These are phyloP conservation scores for Musa acuminata DNA, from an alignment of 176 grass and related monocot species.

Conservation along the genomic window DNA sequence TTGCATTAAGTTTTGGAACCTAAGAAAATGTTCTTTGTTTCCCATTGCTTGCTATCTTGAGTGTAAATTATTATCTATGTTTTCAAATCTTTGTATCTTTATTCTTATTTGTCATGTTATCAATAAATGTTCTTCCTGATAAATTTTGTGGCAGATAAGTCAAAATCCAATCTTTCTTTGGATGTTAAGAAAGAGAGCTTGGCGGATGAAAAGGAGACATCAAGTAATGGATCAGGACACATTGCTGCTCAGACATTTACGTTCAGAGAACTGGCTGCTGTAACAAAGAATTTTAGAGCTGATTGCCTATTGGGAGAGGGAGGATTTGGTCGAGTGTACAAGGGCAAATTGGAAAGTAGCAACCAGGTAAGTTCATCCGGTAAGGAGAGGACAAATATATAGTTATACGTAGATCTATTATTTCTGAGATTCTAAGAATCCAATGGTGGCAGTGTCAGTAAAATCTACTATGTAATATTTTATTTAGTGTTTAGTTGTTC, in stretches of 20 bases:
- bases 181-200: neutral
- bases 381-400: neutral
- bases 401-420: too few species aligned
- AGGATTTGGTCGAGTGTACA: constrained; percentile 65
- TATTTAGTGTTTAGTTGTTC: too few species aligned
- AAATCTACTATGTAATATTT: too few species aligned
- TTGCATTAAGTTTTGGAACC: neutral
- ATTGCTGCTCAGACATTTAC: constrained; percentile 63
- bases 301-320: constrained; percentile 72
- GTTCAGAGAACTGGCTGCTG: constrained; percentile 48
- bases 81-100: neutral
- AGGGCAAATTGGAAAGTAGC: constrained; percentile 44
- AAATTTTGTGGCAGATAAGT: neutral
- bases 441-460: too few species aligned
- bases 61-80: too few species aligned
- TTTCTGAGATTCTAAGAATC: too few species aligned
- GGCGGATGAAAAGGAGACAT: constrained; percentile 2
- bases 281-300: constrained; percentile 44
- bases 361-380: constrained; percentile 32
- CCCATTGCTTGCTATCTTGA: too few species aligned
- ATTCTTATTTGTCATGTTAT: neutral
- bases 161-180: constrained; percentile 5
- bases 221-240: constrained; percentile 29
- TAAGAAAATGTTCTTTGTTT: neutral
- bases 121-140: neutral